phyloP scores from a whole-genome alignment of 768 basidiomycete species.

The Scleroderma citrinum region DNA sequence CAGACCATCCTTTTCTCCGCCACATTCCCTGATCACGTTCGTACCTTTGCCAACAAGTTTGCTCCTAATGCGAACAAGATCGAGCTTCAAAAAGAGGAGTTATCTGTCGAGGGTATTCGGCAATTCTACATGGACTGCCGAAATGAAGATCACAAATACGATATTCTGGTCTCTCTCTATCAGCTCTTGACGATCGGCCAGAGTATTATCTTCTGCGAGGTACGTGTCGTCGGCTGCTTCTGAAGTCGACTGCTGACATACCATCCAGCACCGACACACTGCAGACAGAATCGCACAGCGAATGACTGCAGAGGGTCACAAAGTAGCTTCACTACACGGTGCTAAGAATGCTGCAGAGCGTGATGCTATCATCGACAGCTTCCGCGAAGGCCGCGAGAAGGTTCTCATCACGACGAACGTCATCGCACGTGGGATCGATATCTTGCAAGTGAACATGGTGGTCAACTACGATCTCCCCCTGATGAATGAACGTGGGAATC shows the following conservation, averaged over 20 bases:
- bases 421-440: slow-evolving; percentile 96
- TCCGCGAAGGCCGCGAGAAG: slow-evolving; percentile 94
- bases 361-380: slow-evolving; percentile 88
- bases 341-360: slow-evolving; percentile 88
- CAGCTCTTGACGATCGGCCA: slow-evolving; percentile 91
- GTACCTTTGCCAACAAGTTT: slow-evolving; percentile 86
- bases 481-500: slow-evolving; percentile 60
- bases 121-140: slow-evolving; percentile 98
- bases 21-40: slow-evolving; percentile 93
- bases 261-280: slow-evolving; percentile 71
- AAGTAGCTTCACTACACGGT: slow-evolving; percentile 93
- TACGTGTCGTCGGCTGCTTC: slow-evolving; percentile 29
- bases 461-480: slow-evolving; percentile 96
- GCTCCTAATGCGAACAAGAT: slow-evolving; percentile 96
- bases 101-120: slow-evolving; percentile 89
- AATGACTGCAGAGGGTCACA: slow-evolving; percentile 92
- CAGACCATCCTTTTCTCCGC: slow-evolving; percentile 98
- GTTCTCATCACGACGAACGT: slow-evolving; percentile 99
- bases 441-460: slow-evolving; percentile 99
- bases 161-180: slow-evolving; percentile 88
- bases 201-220: slow-evolving; percentile 97
- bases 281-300: slow-evolving; percentile 89
- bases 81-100: slow-evolving; percentile 87
- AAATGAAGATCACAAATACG: slow-evolving; percentile 90
- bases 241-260: not conserved